phyloP scores from a whole-genome alignment of 2,329 filamentous ascomycete species.

The Fusarium concolor region DNA sequence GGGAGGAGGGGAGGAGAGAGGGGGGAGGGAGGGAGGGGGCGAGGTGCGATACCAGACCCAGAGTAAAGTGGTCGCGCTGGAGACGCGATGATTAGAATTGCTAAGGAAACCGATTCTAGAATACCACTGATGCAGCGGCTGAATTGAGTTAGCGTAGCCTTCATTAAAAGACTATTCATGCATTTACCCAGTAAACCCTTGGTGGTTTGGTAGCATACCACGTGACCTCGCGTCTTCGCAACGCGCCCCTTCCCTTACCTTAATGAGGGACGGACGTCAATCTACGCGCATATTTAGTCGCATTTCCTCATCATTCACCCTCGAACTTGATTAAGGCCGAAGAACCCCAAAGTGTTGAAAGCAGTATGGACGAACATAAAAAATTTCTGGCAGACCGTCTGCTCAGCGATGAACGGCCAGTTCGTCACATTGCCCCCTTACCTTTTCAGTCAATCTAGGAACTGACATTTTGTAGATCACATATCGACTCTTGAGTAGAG shows the following conservation, averaged over 20 bases:
- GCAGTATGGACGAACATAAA: slow-evolving; percentile 68
- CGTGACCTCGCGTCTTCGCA: slow-evolving; percentile 52
- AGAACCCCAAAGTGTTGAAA: neutral
- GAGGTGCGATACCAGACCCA: slow-evolving; percentile 2
- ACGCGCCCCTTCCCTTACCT: slow-evolving; percentile 29
- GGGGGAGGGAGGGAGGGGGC: too few species aligned
- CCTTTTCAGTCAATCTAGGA: neutral
- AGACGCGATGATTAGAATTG: slow-evolving; percentile 39
- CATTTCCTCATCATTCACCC: neutral
- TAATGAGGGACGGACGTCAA: slow-evolving; percentile 4
- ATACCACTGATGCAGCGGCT: slow-evolving; percentile 3
- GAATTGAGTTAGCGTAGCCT: too few species aligned
- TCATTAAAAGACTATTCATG: neutral
- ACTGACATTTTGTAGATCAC: slow-evolving; percentile 71
- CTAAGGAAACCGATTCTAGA: slow-evolving; percentile 2
- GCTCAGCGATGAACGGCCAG: slow-evolving; percentile 78
- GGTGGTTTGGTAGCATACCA: slow-evolving; percentile 21
- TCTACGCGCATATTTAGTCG: neutral
- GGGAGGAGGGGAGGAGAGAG: too few species aligned
- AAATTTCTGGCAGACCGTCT: slow-evolving; percentile 81
- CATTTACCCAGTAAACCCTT: neutral
- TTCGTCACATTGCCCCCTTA: slow-evolving; percentile 56
- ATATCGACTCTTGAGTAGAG: slow-evolving; percentile 86
- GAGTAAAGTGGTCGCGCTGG: slow-evolving; percentile 37
- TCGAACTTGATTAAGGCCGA: neutral